Conservation (phyloP, 1,284 basidiomycete species). For the Lignosus rhinocerotis region DNA sequence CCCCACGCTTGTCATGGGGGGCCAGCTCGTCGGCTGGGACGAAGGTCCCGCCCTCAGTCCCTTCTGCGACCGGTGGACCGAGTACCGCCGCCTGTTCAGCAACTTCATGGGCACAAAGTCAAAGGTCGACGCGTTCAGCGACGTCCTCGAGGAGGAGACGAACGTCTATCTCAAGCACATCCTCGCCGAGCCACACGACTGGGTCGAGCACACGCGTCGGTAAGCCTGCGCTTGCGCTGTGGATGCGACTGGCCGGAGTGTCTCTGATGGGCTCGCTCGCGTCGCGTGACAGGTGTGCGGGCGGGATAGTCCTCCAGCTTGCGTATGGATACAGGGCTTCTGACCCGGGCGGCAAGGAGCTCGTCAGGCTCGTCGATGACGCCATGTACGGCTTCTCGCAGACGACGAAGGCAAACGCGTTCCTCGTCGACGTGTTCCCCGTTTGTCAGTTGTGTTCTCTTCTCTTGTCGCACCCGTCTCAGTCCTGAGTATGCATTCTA, state of each 20-base stretch:
- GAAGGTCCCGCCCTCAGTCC: conserved; percentile 58
- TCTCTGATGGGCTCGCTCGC: not conserved
- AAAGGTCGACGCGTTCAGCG: conserved; percentile 22
- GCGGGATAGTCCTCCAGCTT: conserved; percentile 34
- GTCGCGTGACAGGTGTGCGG: conserved; percentile 25
- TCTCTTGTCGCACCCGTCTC: not conserved
- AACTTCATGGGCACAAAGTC: conserved; percentile 29
- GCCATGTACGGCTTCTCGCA: conserved; percentile 31
- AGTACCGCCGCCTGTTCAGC: conserved; percentile 46
- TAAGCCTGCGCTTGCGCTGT: conserved; percentile 7
- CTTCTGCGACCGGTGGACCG: conserved; percentile 61
- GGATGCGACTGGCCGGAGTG: not conserved
- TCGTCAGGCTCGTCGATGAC: conserved; percentile 32
- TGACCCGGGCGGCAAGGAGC: conserved; percentile 28
- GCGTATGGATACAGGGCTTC: conserved; percentile 35
- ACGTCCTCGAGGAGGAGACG: conserved; percentile 23
- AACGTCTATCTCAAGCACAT: conserved; percentile 21
- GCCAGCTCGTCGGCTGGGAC: conserved; percentile 67
- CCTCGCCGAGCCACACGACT: conserved; percentile 19
- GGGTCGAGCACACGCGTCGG: conserved; percentile 27
- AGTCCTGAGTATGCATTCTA: not conserved
- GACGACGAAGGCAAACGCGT: conserved; percentile 25
- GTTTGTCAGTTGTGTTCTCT: conserved; percentile 14
- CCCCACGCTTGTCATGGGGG: conserved; percentile 41
- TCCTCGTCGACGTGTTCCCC: conserved; percentile 31